Evolutionary conservation across 352 stramenopile species (phyloP).

Genomic region (Globisporangium cederbergense): DNA sequence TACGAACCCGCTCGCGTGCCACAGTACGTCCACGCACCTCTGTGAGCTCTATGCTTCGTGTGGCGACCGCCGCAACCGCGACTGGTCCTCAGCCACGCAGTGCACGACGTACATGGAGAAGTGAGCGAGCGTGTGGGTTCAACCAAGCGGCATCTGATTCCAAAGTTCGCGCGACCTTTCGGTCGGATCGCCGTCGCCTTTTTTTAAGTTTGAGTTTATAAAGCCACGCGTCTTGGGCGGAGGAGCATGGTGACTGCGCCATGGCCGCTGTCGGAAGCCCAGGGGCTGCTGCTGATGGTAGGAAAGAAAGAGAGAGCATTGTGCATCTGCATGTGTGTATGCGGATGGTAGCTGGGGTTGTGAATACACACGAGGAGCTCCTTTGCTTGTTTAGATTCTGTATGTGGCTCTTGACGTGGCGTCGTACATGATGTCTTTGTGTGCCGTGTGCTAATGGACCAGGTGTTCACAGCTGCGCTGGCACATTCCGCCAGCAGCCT

Average conservation of each 20-base stretch:
- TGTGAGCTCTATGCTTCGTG: conserved; percentile 83
- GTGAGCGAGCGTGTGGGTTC: not conserved
- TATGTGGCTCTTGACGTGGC: not conserved
- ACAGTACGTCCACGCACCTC: conserved; percentile 82
- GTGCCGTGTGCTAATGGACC: not conserved
- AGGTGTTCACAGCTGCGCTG: not conserved
- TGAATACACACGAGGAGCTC: conserved; percentile 7
- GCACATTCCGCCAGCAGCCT: not conserved
- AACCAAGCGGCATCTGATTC: not conserved
- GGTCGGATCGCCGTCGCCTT: not conserved
- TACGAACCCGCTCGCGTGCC: conserved; percentile 73
- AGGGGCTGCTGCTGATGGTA: conserved; percentile 18
- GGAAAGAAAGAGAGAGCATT: not conserved
- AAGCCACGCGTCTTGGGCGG: not conserved
- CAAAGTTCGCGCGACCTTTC: not conserved
- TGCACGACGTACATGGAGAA: conserved; percentile 64
- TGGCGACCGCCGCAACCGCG: conserved; percentile 69
- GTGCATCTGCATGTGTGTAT: not conserved
- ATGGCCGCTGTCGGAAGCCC: conserved; percentile 10
- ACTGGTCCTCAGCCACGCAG: conserved; percentile 75
- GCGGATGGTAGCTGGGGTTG: not conserved
- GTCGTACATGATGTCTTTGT: not conserved
- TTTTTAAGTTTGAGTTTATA: conserved; percentile 12
- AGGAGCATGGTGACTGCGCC: not conserved
- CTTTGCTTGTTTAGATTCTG: not conserved